Conservation (phyloP, 1,284 basidiomycete genomes). For the Ceratobasidium papillatum region DNA sequence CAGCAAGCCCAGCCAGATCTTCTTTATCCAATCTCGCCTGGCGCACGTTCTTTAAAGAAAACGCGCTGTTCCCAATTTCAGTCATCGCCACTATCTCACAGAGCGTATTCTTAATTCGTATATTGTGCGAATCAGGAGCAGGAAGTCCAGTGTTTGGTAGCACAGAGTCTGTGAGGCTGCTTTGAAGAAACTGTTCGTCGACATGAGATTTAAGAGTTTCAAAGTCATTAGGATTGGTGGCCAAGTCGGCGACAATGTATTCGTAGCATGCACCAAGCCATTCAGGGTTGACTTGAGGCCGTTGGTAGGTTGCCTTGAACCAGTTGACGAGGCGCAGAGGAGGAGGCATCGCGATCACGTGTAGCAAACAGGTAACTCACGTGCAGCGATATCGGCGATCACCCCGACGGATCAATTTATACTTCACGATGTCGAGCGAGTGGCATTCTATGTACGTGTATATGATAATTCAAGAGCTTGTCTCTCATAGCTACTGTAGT, state of each 20-base stretch:
- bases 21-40: conserved; percentile 69
- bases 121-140: conserved; percentile 51
- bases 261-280: conserved; percentile 76
- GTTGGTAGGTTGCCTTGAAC: conserved; percentile 11
- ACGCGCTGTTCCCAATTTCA: conserved; percentile 77
- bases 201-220: conserved; percentile 62
- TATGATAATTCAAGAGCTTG: not conserved
- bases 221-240: conserved; percentile 56
- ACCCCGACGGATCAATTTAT: conserved; percentile 9
- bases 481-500: conserved; percentile 53
- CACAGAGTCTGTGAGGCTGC: conserved; percentile 74
- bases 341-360: conserved; percentile 36
- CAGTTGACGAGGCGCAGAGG: conserved; percentile 32
- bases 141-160: conserved; percentile 71
- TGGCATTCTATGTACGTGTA: conserved; percentile 38
- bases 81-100: conserved; percentile 77
- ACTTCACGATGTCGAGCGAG: conserved; percentile 18
- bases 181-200: conserved; percentile 72
- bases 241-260: conserved; percentile 64
- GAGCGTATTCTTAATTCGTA: conserved; percentile 56
- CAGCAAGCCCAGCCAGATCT: conserved; percentile 58
- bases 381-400: not conserved
- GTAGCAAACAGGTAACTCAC: not conserved
- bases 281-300: conserved; percentile 42
- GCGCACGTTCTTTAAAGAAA: conserved; percentile 68